These are phyloP conservation scores for Strigomonas galati DNA, from an alignment of 208 protist genomes.

Conservation along the genomic window DNA sequence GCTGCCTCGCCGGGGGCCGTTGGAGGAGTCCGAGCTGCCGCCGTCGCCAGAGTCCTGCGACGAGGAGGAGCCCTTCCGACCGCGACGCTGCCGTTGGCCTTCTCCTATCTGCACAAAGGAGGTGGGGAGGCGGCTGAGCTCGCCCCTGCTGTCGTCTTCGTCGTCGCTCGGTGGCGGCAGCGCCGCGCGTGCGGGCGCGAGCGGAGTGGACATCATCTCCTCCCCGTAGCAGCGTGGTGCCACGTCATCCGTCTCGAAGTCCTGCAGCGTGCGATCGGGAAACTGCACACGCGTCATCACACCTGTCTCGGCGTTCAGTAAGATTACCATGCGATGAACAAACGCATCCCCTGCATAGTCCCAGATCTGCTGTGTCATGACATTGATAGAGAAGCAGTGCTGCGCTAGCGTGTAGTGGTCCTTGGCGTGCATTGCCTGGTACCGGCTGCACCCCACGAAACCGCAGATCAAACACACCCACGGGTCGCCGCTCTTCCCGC, in stretches of 20 bases:
- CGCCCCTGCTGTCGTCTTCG: too few species aligned
- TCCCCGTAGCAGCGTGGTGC: neutral
- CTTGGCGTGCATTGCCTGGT: conserved; percentile 87
- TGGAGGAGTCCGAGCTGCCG: neutral
- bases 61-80: neutral
- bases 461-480: conserved; percentile 92
- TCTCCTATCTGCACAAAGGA: too few species aligned
- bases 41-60: neutral
- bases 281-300: conserved; percentile 65
- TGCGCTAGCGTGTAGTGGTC: conserved; percentile 56
- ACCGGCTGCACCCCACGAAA: conserved; percentile 91
- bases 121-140: too few species aligned
- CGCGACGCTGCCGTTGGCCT: too few species aligned
- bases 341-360: conserved; percentile 90
- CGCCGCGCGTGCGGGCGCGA: too few species aligned
- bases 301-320: conserved; percentile 58
- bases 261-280: conserved; percentile 49
- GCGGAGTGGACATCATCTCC: neutral
- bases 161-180: too few species aligned
- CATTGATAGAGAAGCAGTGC: conserved; percentile 89
- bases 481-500: conserved; percentile 61
- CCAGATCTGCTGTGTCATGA: conserved; percentile 91
- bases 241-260: neutral
- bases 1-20: too few species aligned
- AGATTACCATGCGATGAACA: conserved; percentile 78